Percentiles rank a stretch among this genome's conserved stretches.
Conservation (phyloP, 345 rosid genomes). For the Citrus australasica region DNA sequence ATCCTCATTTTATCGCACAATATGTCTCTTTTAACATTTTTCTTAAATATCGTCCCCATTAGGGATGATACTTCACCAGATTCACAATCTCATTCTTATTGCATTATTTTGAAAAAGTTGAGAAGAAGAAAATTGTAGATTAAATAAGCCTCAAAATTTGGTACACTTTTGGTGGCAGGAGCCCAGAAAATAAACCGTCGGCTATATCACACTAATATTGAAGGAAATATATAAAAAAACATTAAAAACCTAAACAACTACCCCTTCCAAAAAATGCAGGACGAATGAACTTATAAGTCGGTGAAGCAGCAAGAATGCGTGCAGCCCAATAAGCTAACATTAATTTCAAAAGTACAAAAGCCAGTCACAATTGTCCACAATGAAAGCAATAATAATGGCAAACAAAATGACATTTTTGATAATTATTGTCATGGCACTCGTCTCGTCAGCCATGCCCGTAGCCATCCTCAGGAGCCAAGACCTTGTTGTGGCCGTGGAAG, state of each 20-base stretch:
- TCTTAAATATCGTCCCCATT: no score
- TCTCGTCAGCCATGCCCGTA: constrained; percentile 17
- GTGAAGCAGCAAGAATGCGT: constrained; percentile 33
- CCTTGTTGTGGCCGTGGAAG: constrained; percentile 49
- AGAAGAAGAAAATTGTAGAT: no score
- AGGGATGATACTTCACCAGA: no score
- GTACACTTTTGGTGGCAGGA: not conserved
- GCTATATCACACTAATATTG: not conserved
- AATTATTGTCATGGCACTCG: constrained; percentile 2
- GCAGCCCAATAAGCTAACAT: constrained; percentile 10
- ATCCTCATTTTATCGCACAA: no score
- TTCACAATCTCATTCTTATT: no score
- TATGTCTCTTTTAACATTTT: no score
- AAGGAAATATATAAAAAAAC: not conserved
- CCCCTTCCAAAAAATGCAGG: not conserved
- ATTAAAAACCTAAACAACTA: not conserved
- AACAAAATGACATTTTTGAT: constrained; percentile 7
- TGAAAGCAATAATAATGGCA: not conserved
- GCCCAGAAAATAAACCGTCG: not conserved
- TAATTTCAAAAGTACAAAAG: not conserved
- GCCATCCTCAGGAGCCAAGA: constrained; percentile 24
- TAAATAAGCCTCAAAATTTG: no score
- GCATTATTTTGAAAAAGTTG: no score
- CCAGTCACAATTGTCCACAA: not conserved
- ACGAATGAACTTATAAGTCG: constrained; percentile 23